Evolutionary conservation across 1,284 basidiomycete genomes (phyloP).

Genomic region (Rhodofomes roseus): DNA sequence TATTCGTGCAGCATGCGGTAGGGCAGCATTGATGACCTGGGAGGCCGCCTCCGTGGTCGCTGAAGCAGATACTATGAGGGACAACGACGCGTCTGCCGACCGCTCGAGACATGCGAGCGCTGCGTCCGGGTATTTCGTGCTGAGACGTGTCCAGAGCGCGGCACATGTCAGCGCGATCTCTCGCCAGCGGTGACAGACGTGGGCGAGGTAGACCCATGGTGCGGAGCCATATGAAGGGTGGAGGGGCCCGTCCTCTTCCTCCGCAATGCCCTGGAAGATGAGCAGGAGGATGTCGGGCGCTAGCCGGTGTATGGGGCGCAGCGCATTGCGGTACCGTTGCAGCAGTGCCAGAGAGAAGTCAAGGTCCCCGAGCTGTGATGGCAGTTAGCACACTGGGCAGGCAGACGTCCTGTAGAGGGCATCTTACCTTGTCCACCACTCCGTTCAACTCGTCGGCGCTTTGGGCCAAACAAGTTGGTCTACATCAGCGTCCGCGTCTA

Average conservation of each 20-base stretch:
- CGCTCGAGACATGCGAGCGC: conserved; percentile 26
- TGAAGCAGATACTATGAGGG: conserved; percentile 20
- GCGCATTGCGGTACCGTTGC: conserved; percentile 27
- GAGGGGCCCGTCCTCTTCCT: conserved; percentile 19
- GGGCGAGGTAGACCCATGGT: conserved; percentile 22
- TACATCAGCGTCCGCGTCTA: neutral
- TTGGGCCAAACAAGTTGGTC: neutral
- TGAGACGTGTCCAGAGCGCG: conserved; percentile 27
- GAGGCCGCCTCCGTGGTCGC: conserved; percentile 15
- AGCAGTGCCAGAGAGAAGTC: conserved; percentile 26
- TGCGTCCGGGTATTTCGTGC: conserved; percentile 23
- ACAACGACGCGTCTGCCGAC: conserved; percentile 24
- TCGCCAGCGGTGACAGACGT: conserved; percentile 28
- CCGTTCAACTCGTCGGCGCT: conserved; percentile 8
- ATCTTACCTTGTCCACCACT: conserved; percentile 16
- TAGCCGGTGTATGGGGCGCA: conserved; percentile 25
- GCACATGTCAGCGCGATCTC: conserved; percentile 23
- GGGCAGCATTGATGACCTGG: conserved; percentile 19
- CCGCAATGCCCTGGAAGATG: conserved; percentile 22
- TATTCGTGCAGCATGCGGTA: conserved; percentile 23
- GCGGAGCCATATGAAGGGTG: conserved; percentile 21
- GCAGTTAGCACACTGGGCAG: neutral
- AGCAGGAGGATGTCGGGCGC: conserved; percentile 26
- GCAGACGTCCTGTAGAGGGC: neutral
- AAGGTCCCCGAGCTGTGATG: conserved; percentile 19